A percentile compares a stretch with the other conserved stretches of the same genome.
These are phyloP conservation scores for Inga oerstediana DNA, from an alignment of 306 rosid species.

Conservation along the genomic window DNA sequence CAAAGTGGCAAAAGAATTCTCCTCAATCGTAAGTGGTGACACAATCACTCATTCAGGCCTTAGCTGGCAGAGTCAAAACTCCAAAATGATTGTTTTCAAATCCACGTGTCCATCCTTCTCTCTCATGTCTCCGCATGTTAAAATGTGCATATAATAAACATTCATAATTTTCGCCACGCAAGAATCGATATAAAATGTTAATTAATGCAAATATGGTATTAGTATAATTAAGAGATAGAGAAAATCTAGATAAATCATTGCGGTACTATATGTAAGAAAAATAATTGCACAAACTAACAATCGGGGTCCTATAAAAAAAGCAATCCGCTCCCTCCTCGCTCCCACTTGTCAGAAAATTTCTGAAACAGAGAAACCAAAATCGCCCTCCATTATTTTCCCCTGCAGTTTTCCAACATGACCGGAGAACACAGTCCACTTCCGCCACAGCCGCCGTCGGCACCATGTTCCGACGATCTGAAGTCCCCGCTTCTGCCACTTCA, in stretches of 20 bases:
- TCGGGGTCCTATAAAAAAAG: neutral
- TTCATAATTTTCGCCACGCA: too few species aligned
- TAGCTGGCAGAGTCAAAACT: neutral
- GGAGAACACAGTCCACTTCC: slow-evolving; percentile 23
- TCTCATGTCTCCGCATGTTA: neutral
- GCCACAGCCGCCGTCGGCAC: neutral
- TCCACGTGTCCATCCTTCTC: neutral
- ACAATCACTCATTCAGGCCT: neutral
- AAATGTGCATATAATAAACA: neutral
- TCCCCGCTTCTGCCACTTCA: slow-evolving; percentile 68
- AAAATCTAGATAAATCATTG: neutral
- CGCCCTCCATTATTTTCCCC: neutral
- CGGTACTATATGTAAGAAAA: neutral
- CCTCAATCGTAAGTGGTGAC: neutral
- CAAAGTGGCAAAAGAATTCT: neutral
- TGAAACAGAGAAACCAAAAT: neutral
- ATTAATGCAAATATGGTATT: too few species aligned
- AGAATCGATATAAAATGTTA: too few species aligned
- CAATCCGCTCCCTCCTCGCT: neutral
- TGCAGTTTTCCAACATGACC: slow-evolving; percentile 37
- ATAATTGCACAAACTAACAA: neutral
- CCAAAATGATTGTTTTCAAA: neutral
- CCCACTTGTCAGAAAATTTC: neutral
- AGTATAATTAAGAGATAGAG: neutral
- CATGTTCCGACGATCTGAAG: slow-evolving; percentile 45